Evolutionary conservation across 78 protist genomes (phyloP), one percentile per base, ranked within the genome.

Genomic region (Chrysochromulina parva): DNA sequence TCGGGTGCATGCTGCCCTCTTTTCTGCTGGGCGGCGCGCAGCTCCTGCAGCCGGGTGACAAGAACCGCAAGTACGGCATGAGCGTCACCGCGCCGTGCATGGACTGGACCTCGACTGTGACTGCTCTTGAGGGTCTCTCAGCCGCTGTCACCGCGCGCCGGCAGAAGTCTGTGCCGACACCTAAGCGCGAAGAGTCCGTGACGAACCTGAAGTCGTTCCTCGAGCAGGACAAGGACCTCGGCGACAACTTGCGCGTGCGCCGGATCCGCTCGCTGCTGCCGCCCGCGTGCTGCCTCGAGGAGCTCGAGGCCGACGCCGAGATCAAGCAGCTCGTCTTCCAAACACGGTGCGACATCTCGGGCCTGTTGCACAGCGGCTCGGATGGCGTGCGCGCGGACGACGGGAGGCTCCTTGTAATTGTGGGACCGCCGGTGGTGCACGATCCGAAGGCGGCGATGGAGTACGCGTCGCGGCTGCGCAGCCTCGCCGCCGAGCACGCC

Each of bases 361-460:
- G 26, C 11, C 17, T 50, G 19, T 14, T 76, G 58, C 85, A 38
- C 19, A 59, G 53, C 85, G 47, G 17, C 78, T 20, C 11, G 20
- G 53, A 69, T 3, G 47, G 13, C 71, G 81, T 16, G 48, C 53
- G 55, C 11, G 71, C 57, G 24, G n/a, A n/a, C n/a, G n/a, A n/a
- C n/a, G n/a, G n/a, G n/a, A 5, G 73, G 55, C 78, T 85, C 38
- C 69, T 88, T 28, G 90, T 88, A 20, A 19, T 88, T 53, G 52
- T 54, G 20, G 90, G 90, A 3, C 90, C 90, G 54, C 20, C 57
- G n/a, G 26, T 84, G 11, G 17, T 54, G 14, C 90, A 88, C 52
- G 81, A 69, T 66, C 57, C 52, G 28, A 24, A 14, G 20, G 82
- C 81, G 16, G 81, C 90, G n/a, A 3, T 88, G 81, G 90, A 88